phyloP scores from a whole-genome alignment of 2,329 filamentous ascomycete genomes.

The Cladosporium austrohemisphaericum region DNA sequence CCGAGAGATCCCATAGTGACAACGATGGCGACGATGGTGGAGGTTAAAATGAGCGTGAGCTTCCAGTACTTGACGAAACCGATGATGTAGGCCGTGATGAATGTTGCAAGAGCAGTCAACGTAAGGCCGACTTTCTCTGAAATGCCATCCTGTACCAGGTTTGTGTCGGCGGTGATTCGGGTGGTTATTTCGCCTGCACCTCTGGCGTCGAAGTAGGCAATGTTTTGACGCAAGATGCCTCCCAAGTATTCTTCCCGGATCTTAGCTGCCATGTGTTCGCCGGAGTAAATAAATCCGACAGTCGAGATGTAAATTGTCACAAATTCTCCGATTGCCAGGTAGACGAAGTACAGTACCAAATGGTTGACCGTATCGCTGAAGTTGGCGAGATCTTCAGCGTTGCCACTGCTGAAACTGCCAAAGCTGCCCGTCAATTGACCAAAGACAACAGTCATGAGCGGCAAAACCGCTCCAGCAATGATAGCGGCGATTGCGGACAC shows the following conservation, averaged over 20 bases:
- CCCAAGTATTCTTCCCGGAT: conserved; percentile 74
- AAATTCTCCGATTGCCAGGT: conserved; percentile 78
- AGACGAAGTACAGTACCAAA: conserved; percentile 78
- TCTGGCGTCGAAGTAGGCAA: conserved; percentile 88
- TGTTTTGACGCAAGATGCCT: conserved; percentile 82
- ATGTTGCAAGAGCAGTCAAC: conserved; percentile 71
- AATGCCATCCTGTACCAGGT: conserved; percentile 88
- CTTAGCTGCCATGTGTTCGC: conserved; percentile 46
- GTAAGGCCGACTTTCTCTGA: conserved; percentile 84
- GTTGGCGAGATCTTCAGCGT: conserved; percentile 23
- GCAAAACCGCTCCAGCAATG: conserved; percentile 33
- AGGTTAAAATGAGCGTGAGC: conserved; percentile 79
- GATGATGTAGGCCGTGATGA: conserved; percentile 84
- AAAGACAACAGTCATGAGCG: conserved; percentile 57
- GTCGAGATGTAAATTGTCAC: conserved; percentile 74
- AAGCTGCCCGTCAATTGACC: conserved; percentile 72
- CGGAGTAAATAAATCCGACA: conserved; percentile 75
- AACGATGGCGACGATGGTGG: conserved; percentile 76
- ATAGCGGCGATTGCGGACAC: conserved; percentile 37
- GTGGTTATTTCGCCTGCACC: conserved; percentile 92
- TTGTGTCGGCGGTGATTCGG: conserved; percentile 89
- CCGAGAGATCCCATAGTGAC: conserved; percentile 71
- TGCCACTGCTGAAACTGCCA: conserved; percentile 48
- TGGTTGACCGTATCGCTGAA: conserved; percentile 60
- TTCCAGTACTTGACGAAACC: conserved; percentile 92